These are phyloP conservation scores for Evansstolkia leycettana DNA, from an alignment of 495 filamentous ascomycete species.

Conservation along the genomic window DNA sequence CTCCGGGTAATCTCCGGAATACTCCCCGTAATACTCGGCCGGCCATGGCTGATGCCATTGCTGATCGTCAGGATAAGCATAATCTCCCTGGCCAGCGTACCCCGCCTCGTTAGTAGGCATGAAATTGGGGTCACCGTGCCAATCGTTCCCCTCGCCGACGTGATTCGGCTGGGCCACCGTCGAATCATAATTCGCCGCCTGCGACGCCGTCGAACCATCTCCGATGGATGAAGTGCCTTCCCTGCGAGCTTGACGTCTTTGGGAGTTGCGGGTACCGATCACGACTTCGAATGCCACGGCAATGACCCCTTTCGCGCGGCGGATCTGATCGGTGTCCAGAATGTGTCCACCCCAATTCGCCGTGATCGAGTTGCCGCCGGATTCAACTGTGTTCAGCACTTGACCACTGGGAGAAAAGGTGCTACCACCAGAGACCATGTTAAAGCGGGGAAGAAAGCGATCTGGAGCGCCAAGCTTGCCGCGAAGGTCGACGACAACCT, in stretches of 20 bases:
- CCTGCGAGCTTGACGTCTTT: conserved; percentile 39
- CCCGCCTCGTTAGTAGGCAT: conserved; percentile 14
- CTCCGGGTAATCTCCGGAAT: conserved; percentile 1
- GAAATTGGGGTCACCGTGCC: conserved; percentile 16
- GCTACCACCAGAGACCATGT: conserved; percentile 36
- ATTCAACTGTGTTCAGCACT: conserved; percentile 30
- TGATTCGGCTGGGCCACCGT: conserved; percentile 1
- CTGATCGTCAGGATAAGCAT: conserved; percentile 18
- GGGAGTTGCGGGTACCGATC: conserved; percentile 77
- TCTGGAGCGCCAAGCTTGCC: conserved; percentile 67
- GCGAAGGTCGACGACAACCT: conserved; percentile 83
- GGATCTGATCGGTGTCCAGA: conserved; percentile 78
- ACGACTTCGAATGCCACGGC: conserved; percentile 72
- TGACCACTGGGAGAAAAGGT: conserved; percentile 36
- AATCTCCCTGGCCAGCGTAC: conserved; percentile 23
- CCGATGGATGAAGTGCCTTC: conserved; percentile 15
- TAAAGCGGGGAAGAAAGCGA: conserved; percentile 45
- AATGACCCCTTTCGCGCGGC: conserved; percentile 79
- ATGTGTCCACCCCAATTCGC: conserved; percentile 59
- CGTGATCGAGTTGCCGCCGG: conserved; percentile 22
- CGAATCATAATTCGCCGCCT: conserved; percentile 2
- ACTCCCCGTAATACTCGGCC: no score
- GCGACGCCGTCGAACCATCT: conserved; percentile 12
- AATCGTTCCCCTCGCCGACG: conserved; percentile 17
- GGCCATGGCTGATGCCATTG: conserved; percentile 12